Conservation (phyloP, 1,284 basidiomycete species). For the Cutaneotrichosporon cavernicola region DNA sequence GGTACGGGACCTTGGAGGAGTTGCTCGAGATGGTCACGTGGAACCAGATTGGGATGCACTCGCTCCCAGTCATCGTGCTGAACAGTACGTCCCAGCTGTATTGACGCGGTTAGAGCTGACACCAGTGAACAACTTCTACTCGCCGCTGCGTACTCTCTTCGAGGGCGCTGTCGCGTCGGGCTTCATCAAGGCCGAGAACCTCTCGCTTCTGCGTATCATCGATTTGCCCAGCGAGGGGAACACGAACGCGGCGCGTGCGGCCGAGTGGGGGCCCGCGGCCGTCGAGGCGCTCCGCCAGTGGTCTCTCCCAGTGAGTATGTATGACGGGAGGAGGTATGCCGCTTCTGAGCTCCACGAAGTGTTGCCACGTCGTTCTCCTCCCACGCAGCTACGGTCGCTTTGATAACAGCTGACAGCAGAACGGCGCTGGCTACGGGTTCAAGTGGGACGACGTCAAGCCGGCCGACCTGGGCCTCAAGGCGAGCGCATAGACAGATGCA, state of each 20-base stretch:
- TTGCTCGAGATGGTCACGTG: slow-evolving; percentile 88
- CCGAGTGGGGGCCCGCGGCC: slow-evolving; percentile 73
- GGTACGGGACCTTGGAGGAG: slow-evolving; percentile 90
- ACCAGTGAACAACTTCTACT: slow-evolving; percentile 69
- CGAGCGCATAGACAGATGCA: slow-evolving; percentile 15
- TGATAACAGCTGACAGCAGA: slow-evolving; percentile 27
- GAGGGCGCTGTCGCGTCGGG: slow-evolving; percentile 66
- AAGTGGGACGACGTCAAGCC: slow-evolving; percentile 32
- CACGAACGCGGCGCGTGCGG: slow-evolving; percentile 57
- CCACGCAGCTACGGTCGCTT: neutral
- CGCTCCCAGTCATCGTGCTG: slow-evolving; percentile 71
- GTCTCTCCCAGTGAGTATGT: slow-evolving; percentile 50
- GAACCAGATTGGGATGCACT: slow-evolving; percentile 79
- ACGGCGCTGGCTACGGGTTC: slow-evolving; percentile 43
- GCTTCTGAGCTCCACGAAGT: neutral
- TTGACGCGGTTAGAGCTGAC: neutral
- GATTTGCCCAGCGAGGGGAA: slow-evolving; percentile 61
- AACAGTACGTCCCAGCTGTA: slow-evolving; percentile 56
- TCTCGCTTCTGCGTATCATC: slow-evolving; percentile 65
- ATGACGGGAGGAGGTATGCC: neutral
- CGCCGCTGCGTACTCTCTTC: slow-evolving; percentile 72
- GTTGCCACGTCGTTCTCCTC: too few relatives aligned
- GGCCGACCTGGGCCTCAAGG: neutral
- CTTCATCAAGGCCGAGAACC: slow-evolving; percentile 68
- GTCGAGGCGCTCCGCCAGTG: slow-evolving; percentile 66